Evolutionary conservation across 2,329 filamentous ascomycete species (phyloP).

Genomic region (Colletotrichum karsti): DNA sequence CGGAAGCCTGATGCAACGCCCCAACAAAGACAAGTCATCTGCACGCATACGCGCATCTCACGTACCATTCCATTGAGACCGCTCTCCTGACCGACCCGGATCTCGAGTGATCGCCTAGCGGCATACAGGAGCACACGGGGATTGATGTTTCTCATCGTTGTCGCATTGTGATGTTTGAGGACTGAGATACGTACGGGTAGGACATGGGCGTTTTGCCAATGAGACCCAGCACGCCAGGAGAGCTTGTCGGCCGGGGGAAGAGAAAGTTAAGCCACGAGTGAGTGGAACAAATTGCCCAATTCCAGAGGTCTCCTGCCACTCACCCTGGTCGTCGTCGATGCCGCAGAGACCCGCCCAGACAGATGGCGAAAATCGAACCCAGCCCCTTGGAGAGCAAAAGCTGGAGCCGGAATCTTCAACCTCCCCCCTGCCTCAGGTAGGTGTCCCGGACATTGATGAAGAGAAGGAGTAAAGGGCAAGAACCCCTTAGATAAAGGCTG

Average conservation of each 20-base stretch:
- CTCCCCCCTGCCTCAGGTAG: no score
- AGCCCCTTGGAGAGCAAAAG: conserved; percentile 19
- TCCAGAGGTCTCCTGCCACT: conserved; percentile 16
- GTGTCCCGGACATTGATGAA: background rate
- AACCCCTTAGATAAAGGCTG: background rate
- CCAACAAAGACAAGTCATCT: conserved; percentile 28
- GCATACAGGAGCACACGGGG: background rate
- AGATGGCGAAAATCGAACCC: conserved; percentile 14
- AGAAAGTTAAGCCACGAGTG: conserved; percentile 18
- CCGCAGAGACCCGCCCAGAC: conserved; percentile 22
- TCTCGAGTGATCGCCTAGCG: background rate
- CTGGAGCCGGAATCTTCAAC: background rate
- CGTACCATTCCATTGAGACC: conserved; percentile 1
- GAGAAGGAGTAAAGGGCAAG: background rate
- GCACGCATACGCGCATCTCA: conserved; percentile 8
- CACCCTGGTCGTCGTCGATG: conserved; percentile 23
- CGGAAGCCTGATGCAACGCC: conserved; percentile 4
- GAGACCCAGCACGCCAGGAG: conserved; percentile 25
- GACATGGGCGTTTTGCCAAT: conserved; percentile 2
- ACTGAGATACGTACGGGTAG: background rate
- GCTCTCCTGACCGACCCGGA: background rate
- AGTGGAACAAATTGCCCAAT: conserved; percentile 26
- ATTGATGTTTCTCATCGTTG: background rate
- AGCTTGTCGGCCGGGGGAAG: conserved; percentile 23
- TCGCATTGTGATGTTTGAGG: conserved; percentile 3